Conservation (phyloP, 345 rosid species). For the Xanthoceras sorbifolium region DNA sequence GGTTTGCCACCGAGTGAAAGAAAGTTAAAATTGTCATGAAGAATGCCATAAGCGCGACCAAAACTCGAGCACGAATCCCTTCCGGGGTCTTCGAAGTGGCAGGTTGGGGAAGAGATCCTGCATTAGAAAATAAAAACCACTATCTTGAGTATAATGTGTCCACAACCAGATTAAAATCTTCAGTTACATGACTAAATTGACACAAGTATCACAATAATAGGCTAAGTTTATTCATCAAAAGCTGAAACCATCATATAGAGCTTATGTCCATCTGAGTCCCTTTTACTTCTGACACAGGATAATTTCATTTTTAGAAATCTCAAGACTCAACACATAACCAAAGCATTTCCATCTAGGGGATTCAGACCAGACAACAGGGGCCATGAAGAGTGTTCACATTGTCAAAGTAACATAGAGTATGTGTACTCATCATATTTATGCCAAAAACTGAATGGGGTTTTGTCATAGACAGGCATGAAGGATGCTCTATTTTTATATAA, state of each 20-base stretch:
- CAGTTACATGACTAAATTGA: neutral
- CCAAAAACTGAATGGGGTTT: neutral
- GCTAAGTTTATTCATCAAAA: neutral
- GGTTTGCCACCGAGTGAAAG: conserved; percentile 47
- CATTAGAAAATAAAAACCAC: conserved; percentile 29
- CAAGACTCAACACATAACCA: neutral
- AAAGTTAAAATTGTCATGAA: conserved; percentile 60
- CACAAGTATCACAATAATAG: neutral
- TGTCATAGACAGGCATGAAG: neutral
- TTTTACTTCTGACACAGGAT: neutral
- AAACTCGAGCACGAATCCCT: conserved; percentile 51
- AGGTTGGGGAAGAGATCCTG: conserved; percentile 46
- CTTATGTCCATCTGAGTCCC: conserved; percentile 2
- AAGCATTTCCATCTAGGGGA: neutral
- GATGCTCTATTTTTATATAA: neutral
- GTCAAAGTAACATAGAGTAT: neutral
- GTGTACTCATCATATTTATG: neutral
- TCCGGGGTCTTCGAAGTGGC: conserved; percentile 52
- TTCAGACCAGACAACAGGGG: neutral
- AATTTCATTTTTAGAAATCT: neutral
- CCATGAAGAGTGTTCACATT: neutral
- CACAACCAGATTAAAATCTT: neutral
- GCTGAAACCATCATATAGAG: neutral
- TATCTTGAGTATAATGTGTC: conserved; percentile 18
- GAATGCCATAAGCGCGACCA: conserved; percentile 54